Conservation (phyloP, 139 green algal genomes). For the Axilococcus clingmanii region DNA sequence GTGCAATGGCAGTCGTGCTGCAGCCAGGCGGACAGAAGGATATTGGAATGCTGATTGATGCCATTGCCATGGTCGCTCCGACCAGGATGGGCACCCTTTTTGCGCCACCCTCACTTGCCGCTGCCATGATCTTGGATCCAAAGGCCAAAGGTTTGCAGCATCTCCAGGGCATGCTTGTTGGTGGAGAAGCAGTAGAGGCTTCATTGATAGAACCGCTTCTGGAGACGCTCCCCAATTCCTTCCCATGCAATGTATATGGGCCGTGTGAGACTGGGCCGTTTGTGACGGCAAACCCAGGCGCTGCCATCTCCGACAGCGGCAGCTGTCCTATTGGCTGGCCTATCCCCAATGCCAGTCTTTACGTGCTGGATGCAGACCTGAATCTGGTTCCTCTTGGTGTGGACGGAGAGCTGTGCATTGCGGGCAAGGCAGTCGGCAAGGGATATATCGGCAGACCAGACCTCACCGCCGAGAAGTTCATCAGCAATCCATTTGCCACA, state of each 20-base stretch:
- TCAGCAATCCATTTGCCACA: slow-evolving; percentile 20
- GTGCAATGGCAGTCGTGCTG: too few relatives aligned
- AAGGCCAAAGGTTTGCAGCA: too few relatives aligned
- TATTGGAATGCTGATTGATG: too few relatives aligned
- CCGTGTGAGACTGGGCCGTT: slow-evolving; percentile 36
- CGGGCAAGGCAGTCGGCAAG: slow-evolving; percentile 22
- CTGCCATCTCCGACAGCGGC: neutral
- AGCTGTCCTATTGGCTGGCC: slow-evolving; percentile 24
- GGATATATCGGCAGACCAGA: slow-evolving; percentile 24
- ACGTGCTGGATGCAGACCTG: slow-evolving; percentile 17
- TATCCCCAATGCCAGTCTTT: slow-evolving; percentile 29
- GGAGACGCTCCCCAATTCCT: neutral
- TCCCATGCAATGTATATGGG: slow-evolving; percentile 22
- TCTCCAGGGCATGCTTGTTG: too few relatives aligned
- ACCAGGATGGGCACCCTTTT: slow-evolving; percentile 1
- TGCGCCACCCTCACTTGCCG: slow-evolving; percentile 14
- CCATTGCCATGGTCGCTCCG: neutral
- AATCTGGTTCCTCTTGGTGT: slow-evolving; percentile 22
- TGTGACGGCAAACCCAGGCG: too few relatives aligned
- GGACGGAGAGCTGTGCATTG: slow-evolving; percentile 38
- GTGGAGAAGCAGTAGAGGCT: slow-evolving; percentile 9
- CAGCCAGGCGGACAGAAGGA: too few relatives aligned
- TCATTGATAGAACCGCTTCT: slow-evolving; percentile 8
- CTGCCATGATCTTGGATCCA: neutral
- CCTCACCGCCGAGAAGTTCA: slow-evolving; percentile 26